These are phyloP conservation scores for Centrapalus pauciflorus DNA, from an alignment of 129 eudicot species.

Conservation along the genomic window DNA sequence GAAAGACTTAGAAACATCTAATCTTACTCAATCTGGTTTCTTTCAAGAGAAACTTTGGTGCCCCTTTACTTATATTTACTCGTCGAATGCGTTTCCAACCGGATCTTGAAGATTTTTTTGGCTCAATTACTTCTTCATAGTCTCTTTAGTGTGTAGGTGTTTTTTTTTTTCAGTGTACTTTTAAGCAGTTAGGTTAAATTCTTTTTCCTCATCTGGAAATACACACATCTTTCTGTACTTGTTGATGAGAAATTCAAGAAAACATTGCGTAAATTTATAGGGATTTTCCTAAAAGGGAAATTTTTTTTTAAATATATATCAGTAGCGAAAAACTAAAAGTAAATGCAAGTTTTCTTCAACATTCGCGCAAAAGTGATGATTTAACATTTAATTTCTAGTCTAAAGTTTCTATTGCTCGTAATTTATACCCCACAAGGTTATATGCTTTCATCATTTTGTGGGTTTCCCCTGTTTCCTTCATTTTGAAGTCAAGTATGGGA, in stretches of 20 bases:
- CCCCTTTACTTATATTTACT: background rate
- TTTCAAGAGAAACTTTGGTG: background rate
- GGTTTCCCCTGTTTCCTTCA: slow-evolving; percentile 24
- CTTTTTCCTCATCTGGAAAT: background rate
- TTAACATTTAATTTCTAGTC: background rate
- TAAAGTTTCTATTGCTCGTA: background rate
- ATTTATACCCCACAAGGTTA: slow-evolving; percentile 3
- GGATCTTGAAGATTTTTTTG: background rate
- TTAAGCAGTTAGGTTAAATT: background rate
- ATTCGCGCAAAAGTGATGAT: background rate
- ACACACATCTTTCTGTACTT: background rate
- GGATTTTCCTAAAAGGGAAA: background rate
- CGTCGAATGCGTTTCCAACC: background rate
- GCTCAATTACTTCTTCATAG: background rate
- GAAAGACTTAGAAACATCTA: background rate
- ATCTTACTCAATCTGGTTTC: background rate
- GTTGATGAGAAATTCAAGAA: background rate
- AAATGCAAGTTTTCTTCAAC: slow-evolving; percentile 3
- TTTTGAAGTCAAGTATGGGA: slow-evolving; percentile 21
- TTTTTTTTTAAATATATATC: background rate
- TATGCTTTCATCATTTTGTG: slow-evolving; percentile 17
- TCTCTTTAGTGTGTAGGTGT: background rate
- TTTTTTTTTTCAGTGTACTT: background rate
- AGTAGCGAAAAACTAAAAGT: background rate
- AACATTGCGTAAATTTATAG: background rate